Evolutionary conservation across 768 basidiomycete genomes (phyloP).

Genomic region (Tulasnella sp.): DNA sequence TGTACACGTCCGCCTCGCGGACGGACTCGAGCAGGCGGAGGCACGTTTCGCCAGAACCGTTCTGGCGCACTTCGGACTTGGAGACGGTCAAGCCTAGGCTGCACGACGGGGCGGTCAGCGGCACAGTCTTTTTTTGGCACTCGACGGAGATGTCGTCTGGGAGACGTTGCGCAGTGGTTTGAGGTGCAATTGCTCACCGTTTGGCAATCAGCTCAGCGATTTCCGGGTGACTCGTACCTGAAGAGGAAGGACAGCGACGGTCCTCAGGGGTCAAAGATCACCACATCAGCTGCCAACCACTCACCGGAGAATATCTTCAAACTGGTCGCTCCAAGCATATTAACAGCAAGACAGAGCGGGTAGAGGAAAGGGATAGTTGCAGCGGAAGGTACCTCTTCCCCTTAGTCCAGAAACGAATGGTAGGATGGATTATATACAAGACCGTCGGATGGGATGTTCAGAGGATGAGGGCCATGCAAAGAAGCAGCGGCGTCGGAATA

Average conservation of each 20-base stretch:
- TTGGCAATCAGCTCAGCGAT: constrained; percentile 86
- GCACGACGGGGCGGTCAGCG: constrained; percentile 20
- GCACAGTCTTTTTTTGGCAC: constrained; percentile 21
- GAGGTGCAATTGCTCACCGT: constrained; percentile 43
- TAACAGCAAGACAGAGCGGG: too few species aligned
- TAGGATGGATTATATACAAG: too few species aligned
- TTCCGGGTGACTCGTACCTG: constrained; percentile 92
- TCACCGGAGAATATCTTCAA: constrained; percentile 49
- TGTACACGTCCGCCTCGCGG: constrained; percentile 97
- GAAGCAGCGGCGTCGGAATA: too few species aligned
- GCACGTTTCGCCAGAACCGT: constrained; percentile 81
- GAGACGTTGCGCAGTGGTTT: constrained; percentile 1
- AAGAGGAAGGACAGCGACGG: constrained; percentile 2
- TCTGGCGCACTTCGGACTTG: constrained; percentile 75
- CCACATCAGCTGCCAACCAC: constrained; percentile 21
- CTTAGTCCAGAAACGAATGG: too few species aligned
- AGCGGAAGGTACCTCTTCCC: too few species aligned
- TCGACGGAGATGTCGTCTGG: constrained; percentile 16
- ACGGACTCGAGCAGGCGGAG: constrained; percentile 91
- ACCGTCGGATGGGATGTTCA: too few species aligned
- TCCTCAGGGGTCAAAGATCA: constrained; percentile 4
- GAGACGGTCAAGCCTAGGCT: constrained; percentile 85
- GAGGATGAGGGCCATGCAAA: too few species aligned
- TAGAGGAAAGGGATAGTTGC: too few species aligned
- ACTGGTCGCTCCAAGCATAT: constrained; percentile 47